phyloP scores from a whole-genome alignment of 2,329 filamentous ascomycete species.

The Tricladium varicosporioides region DNA sequence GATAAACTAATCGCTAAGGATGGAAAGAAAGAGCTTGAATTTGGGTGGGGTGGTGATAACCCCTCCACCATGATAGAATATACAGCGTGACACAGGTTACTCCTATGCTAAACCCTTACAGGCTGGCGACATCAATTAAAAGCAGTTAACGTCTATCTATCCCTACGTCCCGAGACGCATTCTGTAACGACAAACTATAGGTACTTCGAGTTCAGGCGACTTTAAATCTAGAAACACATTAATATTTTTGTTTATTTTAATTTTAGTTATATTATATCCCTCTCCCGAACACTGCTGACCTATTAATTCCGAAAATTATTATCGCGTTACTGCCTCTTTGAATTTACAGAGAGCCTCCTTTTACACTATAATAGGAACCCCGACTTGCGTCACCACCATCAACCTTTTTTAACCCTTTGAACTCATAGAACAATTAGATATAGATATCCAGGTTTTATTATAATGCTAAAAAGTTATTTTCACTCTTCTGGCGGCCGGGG shows the following conservation, averaged over 20 bases:
- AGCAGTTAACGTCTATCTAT: no score
- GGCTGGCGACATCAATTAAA: no score
- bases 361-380: not conserved
- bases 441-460: not conserved
- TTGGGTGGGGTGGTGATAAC: no score
- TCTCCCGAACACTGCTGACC: not conserved
- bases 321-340: not conserved
- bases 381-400: not conserved
- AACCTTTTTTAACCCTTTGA: not conserved
- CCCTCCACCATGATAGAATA: no score
- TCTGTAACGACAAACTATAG: not conserved
- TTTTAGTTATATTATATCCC: not conserved
- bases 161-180: no score
- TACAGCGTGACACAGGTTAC: no score
- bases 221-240: not conserved
- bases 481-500: slow-evolving; percentile 3
- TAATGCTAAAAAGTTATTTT: not conserved
- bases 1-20: no score
- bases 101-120: no score
- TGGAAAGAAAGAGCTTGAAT: no score
- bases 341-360: not conserved
- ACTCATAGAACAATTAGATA: not conserved
- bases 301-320: not conserved
- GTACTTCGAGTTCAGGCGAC: not conserved
- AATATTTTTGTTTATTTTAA: not conserved